Evolutionary conservation across 306 rosid genomes (phyloP).

Genomic region (Vigna angularis): DNA sequence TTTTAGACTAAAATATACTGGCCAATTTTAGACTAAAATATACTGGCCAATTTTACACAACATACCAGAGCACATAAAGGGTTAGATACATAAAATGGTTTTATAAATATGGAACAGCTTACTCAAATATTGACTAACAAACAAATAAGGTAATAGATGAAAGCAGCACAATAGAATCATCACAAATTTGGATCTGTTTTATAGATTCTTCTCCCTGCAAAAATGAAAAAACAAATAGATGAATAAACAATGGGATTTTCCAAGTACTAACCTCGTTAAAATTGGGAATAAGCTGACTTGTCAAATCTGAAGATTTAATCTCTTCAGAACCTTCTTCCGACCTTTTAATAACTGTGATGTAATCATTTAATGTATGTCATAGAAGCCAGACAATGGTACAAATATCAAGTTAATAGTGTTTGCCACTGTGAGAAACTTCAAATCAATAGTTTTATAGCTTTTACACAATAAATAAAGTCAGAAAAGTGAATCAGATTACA

Average conservation of each 20-base stretch:
- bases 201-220: slow-evolving; percentile 5
- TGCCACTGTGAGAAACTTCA: background rate
- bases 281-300: slow-evolving; percentile 59
- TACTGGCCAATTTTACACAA: background rate
- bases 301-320: slow-evolving; percentile 50
- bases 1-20: slow-evolving; percentile 22
- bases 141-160: slow-evolving; percentile 13
- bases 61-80: background rate
- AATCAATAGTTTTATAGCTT: background rate
- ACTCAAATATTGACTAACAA: background rate
- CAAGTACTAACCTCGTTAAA: slow-evolving; percentile 64
- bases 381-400: slow-evolving; percentile 36
- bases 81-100: background rate
- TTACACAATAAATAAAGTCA: background rate
- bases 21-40: slow-evolving; percentile 20
- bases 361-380: slow-evolving; percentile 42
- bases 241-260: slow-evolving; percentile 28
- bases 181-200: slow-evolving; percentile 21
- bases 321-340: slow-evolving; percentile 60
- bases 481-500: background rate
- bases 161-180: slow-evolving; percentile 10
- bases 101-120: slow-evolving; percentile 9
- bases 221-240: slow-evolving; percentile 8
- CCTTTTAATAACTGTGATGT: slow-evolving; percentile 54
- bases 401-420: slow-evolving; percentile 33